Evolutionary conservation across 352 stramenopile species (phyloP), one percentile per base, ranked within the genome.

Genomic region (Globisporangium middletonii): DNA sequence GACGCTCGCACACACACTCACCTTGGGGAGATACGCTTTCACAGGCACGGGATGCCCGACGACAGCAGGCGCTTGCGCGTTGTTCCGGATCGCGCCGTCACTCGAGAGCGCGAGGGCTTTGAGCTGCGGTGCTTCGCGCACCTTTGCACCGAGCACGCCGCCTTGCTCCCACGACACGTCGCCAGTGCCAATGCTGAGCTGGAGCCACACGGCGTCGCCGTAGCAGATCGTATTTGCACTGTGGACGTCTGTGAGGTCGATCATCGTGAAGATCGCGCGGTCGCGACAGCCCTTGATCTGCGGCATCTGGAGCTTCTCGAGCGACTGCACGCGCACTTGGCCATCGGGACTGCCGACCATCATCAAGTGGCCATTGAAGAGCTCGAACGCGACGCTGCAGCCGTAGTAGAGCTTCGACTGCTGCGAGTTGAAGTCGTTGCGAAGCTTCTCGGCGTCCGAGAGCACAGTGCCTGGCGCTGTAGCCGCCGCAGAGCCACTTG

Each of bases 351-450:
- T 77, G 23, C 65, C 66, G 16, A 89, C 73, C 73, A 85, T 86
- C 71, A 89, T 75, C 30, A 89, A 45, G n/a, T 89, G 65, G 2
- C 79, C 79, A 56, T 89, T 89, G 67, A 88, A 89, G 42, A 88
- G 63, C 68, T 89, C 77, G 7, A 89, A 58, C 8, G 79, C 79
- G 41, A 89, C 72, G 46, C 75, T 87, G 47, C 75, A 89, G 49
- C 79, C 79, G 42, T 82, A 89, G 15, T 82, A 89, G 1, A 89
- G 61, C 53, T 76, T 59, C 11, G 74, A 75, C 5, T 62, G 55
- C 64, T 89, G 79, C 11, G 79, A 83, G 58, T 86, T 88, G 53
- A 89, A 88, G 57, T 79, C 79, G 57, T 88, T 87, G n/a, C 70
- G 75, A 43, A 89, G 60, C 23, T 82, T 80, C 38, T 89, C 76